A percentile compares a stretch with the other conserved stretches of the same genome.
Evolutionary conservation across 1,139 yeast species (phyloP).

Genomic region (Protomyces lactucae-debilis): DNA sequence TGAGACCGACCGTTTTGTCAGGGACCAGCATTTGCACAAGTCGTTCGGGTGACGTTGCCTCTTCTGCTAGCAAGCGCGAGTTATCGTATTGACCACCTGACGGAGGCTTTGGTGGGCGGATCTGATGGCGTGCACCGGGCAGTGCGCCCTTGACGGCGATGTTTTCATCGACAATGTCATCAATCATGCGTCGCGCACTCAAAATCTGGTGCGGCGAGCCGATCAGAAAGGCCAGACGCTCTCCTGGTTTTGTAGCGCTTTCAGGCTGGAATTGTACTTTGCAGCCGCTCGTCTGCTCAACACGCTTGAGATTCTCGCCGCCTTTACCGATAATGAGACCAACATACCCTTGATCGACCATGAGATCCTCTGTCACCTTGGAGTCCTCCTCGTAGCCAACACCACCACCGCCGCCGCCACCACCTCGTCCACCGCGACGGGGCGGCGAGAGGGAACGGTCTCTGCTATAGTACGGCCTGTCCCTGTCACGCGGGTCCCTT

Average conservation of each 20-base stretch:
- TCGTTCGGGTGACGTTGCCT: slow-evolving; percentile 25
- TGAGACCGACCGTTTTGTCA: slow-evolving; percentile 31
- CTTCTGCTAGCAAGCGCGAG: slow-evolving; percentile 9
- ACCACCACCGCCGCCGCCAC: background rate
- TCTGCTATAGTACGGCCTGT: slow-evolving; percentile 7
- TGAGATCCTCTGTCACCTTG: slow-evolving; percentile 29
- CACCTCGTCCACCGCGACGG: slow-evolving; percentile 12
- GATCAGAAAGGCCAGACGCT: slow-evolving; percentile 33
- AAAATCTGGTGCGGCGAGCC: slow-evolving; percentile 32
- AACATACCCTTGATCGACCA: slow-evolving; percentile 33
- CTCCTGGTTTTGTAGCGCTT: slow-evolving; percentile 27
- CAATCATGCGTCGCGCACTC: slow-evolving; percentile 30
- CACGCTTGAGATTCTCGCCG: slow-evolving; percentile 34
- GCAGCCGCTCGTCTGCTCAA: slow-evolving; percentile 33
- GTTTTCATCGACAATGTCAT: slow-evolving; percentile 32
- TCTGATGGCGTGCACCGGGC: slow-evolving; percentile 29
- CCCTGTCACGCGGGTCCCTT: slow-evolving; percentile 16
- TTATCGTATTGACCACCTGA: slow-evolving; percentile 12
- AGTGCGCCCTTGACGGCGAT: slow-evolving; percentile 31
- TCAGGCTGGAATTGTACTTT: slow-evolving; percentile 33
- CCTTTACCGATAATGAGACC: slow-evolving; percentile 35
- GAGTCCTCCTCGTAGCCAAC: slow-evolving; percentile 3
- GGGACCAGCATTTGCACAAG: slow-evolving; percentile 29
- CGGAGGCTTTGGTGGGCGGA: slow-evolving; percentile 10
- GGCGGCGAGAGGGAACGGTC: slow-evolving; percentile 22